Evolutionary conservation across 495 filamentous ascomycete genomes (phyloP).

Genomic region (Penicillium argentinense): DNA sequence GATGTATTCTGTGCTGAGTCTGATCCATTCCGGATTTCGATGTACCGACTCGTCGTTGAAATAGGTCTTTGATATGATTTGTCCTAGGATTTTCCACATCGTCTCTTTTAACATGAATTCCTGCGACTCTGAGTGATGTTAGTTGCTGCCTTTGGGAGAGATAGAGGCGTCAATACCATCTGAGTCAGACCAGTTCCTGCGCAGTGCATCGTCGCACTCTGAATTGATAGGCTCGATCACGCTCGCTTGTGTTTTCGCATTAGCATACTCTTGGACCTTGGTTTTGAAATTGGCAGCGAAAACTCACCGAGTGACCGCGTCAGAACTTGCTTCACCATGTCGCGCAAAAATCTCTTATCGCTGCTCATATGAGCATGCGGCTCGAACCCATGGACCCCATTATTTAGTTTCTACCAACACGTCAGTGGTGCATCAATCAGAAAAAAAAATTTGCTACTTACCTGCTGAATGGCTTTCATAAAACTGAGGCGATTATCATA

Average conservation of each 20-base stretch:
- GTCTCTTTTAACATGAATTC: not conserved
- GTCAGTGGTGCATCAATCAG: not conserved
- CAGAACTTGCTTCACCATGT: not conserved
- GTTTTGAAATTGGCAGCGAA: too few relatives aligned
- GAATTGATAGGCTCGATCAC: not conserved
- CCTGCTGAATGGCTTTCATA: not conserved
- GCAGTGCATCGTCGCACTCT: not conserved
- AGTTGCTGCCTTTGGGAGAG: not conserved
- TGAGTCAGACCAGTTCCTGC: not conserved
- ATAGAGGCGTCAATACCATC: not conserved
- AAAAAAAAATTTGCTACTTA: not conserved
- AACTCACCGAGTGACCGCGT: not conserved
- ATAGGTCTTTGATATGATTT: not conserved
- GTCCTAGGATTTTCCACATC: not conserved
- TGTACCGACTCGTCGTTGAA: not conserved
- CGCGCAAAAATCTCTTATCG: not conserved
- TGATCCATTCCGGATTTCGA: not conserved
- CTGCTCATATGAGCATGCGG: not conserved
- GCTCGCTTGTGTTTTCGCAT: not conserved
- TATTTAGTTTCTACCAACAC: not conserved
- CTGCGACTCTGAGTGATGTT: not conserved
- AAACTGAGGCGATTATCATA: not conserved
- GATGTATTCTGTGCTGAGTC: not conserved
- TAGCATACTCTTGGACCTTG: too few relatives aligned
- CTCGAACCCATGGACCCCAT: not conserved